These are phyloP conservation scores for Blastocystis sp. DNA, from an alignment of 352 stramenopile genomes.

Conservation along the genomic window DNA sequence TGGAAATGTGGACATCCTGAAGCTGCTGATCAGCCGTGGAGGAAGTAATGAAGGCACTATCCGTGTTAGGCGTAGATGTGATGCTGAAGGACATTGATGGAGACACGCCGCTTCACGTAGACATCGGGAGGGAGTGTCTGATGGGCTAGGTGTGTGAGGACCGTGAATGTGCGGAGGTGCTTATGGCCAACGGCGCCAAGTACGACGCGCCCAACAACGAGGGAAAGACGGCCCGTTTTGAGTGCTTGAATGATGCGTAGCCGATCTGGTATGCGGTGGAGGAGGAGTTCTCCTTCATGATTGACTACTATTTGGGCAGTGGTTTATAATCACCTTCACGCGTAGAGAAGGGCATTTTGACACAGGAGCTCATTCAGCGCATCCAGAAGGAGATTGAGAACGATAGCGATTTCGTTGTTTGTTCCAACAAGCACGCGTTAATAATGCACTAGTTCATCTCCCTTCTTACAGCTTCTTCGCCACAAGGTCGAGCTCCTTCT, in stretches of 20 bases:
- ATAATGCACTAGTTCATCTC: constrained; percentile 16
- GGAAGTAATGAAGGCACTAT: background rate
- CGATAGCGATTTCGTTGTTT: background rate
- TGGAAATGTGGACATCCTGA: constrained; percentile 8
- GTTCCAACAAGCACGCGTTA: background rate
- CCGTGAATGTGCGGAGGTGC: background rate
- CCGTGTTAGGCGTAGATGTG: constrained; percentile 29
- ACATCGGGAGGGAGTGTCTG: background rate
- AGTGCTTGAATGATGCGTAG: background rate
- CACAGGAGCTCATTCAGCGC: background rate
- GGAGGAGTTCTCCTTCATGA: constrained; percentile 33
- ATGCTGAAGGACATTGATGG: constrained; percentile 30
- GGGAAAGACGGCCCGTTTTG: constrained; percentile 9
- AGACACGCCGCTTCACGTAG: constrained; percentile 43
- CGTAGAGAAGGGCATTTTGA: constrained; percentile 39
- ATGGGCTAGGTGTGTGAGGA: constrained; percentile 30
- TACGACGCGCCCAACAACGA: constrained; percentile 38
- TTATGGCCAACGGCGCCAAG: constrained; percentile 1
- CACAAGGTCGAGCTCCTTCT: constrained; percentile 64
- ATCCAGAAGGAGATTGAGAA: constrained; percentile 1
- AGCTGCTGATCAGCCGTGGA: constrained; percentile 23
- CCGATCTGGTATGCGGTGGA: constrained; percentile 48
- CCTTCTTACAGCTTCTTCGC: constrained; percentile 48
- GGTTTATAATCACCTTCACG: background rate
- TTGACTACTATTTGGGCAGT: constrained; percentile 29